Base-by-base conservation (phyloP, 2,329 filamentous ascomycete species). In the Bisporella sp. region DNA sequence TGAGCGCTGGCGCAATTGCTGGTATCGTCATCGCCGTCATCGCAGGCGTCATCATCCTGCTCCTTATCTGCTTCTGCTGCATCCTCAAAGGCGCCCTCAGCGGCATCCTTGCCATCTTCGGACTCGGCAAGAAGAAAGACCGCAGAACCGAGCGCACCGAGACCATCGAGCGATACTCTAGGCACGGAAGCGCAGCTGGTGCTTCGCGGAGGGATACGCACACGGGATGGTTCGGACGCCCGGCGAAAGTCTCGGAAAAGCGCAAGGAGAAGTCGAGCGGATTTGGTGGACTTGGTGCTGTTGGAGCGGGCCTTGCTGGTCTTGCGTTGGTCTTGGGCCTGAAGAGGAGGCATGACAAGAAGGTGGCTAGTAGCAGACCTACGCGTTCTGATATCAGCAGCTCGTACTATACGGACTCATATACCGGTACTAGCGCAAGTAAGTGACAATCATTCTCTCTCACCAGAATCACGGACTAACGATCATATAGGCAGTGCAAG, bases 21-120 rank as follows among this genome's bases (percentile, higher is more conserved):
- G 87, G 87, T 53, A 91, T 91, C 61, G 87, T 91, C 57, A 83
- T 91, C 50, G 87, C 87, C 55, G 78, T 81, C 8, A 73, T 91
- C 45, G 76, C 77, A 11, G 87, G 84, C 54, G 73, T 89, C 35
- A 68, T 76, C 40, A 72, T 91, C 2, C 77, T 91, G 28, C 71
- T 84, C 4, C 75, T 87, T 6, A 69, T 90, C 62, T 89, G 85
- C 73, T 82, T 87, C 71, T 90, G 82, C 75, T 88, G 85, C 72
- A 82, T 84, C 53, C 74, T 77, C 52, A 75, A 77, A 56, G 79
- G 79, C 11, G 70, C 84, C 41, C 85, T 81, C 75, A 74, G 79
- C 55, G 75, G 72, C 32, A 60, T 82, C 40, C 66, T 80, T 46
- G 78, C 77, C 45, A 66, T 87, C 58, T 79, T 88, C 56, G 84